Evolutionary conservation across 2,329 filamentous ascomycete genomes (phyloP), one percentile per base, ranked within the genome.

Genomic region (Neurospora sp.): DNA sequence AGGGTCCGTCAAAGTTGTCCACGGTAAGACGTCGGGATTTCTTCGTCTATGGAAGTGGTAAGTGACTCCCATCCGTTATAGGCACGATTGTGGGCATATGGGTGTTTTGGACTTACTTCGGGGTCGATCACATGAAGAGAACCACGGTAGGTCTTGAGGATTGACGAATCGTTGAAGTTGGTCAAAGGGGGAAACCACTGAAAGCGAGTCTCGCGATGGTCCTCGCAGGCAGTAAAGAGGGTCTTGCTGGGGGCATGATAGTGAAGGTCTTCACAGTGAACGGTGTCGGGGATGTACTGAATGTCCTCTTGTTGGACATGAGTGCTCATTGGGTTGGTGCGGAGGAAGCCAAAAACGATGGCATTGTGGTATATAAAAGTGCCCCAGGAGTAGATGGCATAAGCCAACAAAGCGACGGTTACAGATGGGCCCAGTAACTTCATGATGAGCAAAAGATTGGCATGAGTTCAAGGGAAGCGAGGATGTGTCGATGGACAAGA

Each of bases 201-300:
- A 62, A 82, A 83, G 0, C 86, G 79, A 0, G 78, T 78, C 0
- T 75, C 73, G 4, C 76, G 73, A 1, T 78, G 75, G 41, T 84
- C 84, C 65, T 87, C 83, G 72, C 87, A 90, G 0, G 87, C 86
- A 0, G 86, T 83, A 74, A 88, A 89, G 1, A 90, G 76, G 8
- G 82, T 70, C 0, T 82, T 80, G 17, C 82, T 84, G 0, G 81
- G 76, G 1, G 75, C 75, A 71, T 89, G 83, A 69, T 87, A 82
- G 73, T 89, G 87, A 3, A 90, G 66, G 71, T 90, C 88, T 73
- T 90, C 88, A 74, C 87, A 89, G 17, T 86, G 81, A 2, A 80
- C 75, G 0, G 87, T 89, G 71, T 86, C 83, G 0, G 81, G 76
- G 10, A 89, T 85, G 28, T 62, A 62, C 10, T 74, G 71, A 6